These are phyloP conservation scores for Cucurbitaria berberidis DNA, from an alignment of 2,329 filamentous ascomycete genomes.

Conservation along the genomic window DNA sequence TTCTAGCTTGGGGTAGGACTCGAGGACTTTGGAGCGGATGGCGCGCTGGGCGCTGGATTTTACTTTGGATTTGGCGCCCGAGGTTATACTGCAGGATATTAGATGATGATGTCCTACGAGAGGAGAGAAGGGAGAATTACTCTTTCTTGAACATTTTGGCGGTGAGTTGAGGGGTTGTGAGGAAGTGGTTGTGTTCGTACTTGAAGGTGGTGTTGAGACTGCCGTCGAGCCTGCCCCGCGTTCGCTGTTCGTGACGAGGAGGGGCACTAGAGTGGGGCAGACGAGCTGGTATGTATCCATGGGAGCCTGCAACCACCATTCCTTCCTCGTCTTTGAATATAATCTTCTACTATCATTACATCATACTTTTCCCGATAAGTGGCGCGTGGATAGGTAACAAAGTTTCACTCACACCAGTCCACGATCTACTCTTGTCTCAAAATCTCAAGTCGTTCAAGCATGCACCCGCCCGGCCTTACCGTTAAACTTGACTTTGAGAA, in stretches of 20 bases:
- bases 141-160: conserved; percentile 48
- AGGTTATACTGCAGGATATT: conserved; percentile 64
- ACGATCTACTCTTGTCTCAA: too few species aligned
- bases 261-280: neutral
- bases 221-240: neutral
- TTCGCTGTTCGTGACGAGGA: neutral
- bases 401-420: too few species aligned
- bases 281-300: neutral
- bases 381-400: too few species aligned
- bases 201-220: neutral
- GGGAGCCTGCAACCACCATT: too few species aligned
- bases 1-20: conserved; percentile 83
- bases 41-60: conserved; percentile 93
- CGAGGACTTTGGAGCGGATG: conserved; percentile 80
- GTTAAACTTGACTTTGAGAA: too few species aligned
- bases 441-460: too few species aligned
- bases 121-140: conserved; percentile 13
- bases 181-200: neutral
- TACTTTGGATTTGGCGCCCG: conserved; percentile 89
- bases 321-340: too few species aligned
- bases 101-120: neutral
- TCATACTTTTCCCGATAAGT: too few species aligned
- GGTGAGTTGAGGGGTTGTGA: conserved; percentile 4
- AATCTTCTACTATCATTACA: too few species aligned
- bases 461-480: too few species aligned